Conservation (phyloP, 1,284 basidiomycete genomes). For the Ganoderma leucocontextum region DNA sequence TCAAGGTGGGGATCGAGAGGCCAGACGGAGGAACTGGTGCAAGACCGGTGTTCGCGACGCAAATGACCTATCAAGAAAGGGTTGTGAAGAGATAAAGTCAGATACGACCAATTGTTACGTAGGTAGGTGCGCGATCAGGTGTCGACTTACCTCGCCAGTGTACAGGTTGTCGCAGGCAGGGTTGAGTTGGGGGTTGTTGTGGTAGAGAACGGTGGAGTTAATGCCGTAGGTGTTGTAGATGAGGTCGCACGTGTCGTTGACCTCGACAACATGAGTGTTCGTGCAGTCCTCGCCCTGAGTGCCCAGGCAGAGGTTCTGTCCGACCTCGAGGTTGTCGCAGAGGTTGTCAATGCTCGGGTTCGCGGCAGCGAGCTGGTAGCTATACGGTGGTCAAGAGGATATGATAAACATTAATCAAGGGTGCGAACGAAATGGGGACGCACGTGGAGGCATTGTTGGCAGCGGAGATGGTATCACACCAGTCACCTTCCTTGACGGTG, state of each 20-base stretch:
- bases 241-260: constrained; percentile 58
- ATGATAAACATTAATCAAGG: background rate
- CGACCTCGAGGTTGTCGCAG: constrained; percentile 67
- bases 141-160: constrained; percentile 63
- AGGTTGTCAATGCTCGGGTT: constrained; percentile 60
- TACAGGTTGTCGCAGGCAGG: constrained; percentile 68
- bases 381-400: constrained; percentile 37
- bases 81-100: constrained; percentile 10
- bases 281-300: constrained; percentile 43
- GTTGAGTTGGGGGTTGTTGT: constrained; percentile 77
- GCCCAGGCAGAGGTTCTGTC: constrained; percentile 49
- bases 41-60: constrained; percentile 47
- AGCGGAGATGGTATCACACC: constrained; percentile 74
- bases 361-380: constrained; percentile 74
- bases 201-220: constrained; percentile 58
- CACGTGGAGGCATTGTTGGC: constrained; percentile 73
- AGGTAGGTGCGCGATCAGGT: background rate
- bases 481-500: constrained; percentile 66
- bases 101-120: constrained; percentile 6
- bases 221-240: constrained; percentile 49
- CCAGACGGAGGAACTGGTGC: constrained; percentile 51
- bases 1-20: constrained; percentile 44
- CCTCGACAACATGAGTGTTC: constrained; percentile 51
- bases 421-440: constrained; percentile 35
- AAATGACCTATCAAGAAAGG: constrained; percentile 55